Evolutionary conservation across 495 filamentous ascomycete genomes (phyloP), one percentile per base, ranked within the genome.

Genomic region (Sabuloglossum arenarium): DNA sequence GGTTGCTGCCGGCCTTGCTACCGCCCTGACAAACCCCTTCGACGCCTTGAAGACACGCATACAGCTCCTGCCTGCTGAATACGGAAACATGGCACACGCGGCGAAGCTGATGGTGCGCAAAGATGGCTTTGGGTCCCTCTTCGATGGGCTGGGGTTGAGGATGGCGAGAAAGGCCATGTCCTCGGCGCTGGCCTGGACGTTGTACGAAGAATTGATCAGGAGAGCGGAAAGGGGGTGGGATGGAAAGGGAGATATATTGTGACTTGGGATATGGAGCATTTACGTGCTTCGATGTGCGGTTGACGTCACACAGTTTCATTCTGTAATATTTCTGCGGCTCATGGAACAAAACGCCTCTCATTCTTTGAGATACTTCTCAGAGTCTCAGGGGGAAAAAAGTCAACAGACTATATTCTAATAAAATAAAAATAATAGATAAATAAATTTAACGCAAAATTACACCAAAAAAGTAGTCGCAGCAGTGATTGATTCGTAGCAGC

Each of bases 21-120:
- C 88, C 3, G 79, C 83, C 11, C 74, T 94, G 53, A 94, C 91
- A 23, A 98, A 98, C 67, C 91, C 91, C 1, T 96, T 97, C 60
- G 91, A 98, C 69, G 85, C 88, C 3, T 79, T 97, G 66, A 98
- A 98, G 75, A 98, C 91, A 16, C 72, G 91, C 51, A 76, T 98
- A 58, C 91, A 99, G 73, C 75, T 99, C 19, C 80, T 88, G 70
- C 91, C 91, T 24, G 75, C 70, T 6, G 73, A 77, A 57, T 99
- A 99, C 62, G 71, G 77, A 30, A 97, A 96, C 62, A 87, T 94
- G 84, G 63, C 85, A 58, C 77, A 81, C 29, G 87, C 87, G 3
- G 77, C 74, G 24, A 72, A 69, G 59, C 67, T 79, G 57, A 93
- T 99, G 85, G 67, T 97, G 5, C 68, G 65, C 24, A 83, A 94